Percentiles rank a stretch among this genome's conserved stretches.
Evolutionary conservation across 257 asterid species (phyloP).

Genomic region (Primulina huaijiensis): DNA sequence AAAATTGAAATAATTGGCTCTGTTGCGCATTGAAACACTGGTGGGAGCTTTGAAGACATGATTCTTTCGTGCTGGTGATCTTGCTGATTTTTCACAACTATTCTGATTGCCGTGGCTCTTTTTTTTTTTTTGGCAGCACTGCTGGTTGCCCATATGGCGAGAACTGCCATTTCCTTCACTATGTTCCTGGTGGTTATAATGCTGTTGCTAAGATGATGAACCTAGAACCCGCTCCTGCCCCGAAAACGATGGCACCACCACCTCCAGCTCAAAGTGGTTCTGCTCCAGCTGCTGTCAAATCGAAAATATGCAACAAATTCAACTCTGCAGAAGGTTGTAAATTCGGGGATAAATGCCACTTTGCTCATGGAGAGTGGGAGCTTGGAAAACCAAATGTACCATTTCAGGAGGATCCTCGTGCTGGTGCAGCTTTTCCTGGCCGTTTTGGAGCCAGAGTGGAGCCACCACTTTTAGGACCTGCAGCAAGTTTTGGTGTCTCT

Average conservation of each 20-base stretch:
- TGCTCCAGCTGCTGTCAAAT: conserved; percentile 43
- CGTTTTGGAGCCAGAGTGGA: conserved; percentile 41
- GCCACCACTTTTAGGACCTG: conserved; percentile 30
- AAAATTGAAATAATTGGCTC: not conserved
- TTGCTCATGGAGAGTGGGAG: conserved; percentile 59
- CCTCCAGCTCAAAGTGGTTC: conserved; percentile 46
- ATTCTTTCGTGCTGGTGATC: not conserved
- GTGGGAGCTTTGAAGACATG: not conserved
- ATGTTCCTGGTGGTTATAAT: conserved; percentile 52
- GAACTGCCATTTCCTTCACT: conserved; percentile 56
- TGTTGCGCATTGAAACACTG: not conserved
- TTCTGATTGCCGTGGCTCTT: not conserved
- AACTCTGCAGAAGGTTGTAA: conserved; percentile 65
- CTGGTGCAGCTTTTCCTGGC: conserved; percentile 33
- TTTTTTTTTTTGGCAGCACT: not conserved
- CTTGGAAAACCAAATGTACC: conserved; percentile 36
- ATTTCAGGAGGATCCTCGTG: conserved; percentile 38
- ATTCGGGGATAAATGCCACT: conserved; percentile 50
- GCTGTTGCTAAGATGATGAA: conserved; percentile 54
- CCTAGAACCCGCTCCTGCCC: conserved; percentile 35
- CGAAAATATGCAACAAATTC: conserved; percentile 73
- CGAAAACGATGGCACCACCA: conserved; percentile 31
- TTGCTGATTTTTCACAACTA: not conserved
- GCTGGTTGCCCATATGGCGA: conserved; percentile 51
- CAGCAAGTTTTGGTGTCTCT: conserved; percentile 47